Conservation (phyloP, 1,284 basidiomycete genomes). For the Vanrija sp. region DNA sequence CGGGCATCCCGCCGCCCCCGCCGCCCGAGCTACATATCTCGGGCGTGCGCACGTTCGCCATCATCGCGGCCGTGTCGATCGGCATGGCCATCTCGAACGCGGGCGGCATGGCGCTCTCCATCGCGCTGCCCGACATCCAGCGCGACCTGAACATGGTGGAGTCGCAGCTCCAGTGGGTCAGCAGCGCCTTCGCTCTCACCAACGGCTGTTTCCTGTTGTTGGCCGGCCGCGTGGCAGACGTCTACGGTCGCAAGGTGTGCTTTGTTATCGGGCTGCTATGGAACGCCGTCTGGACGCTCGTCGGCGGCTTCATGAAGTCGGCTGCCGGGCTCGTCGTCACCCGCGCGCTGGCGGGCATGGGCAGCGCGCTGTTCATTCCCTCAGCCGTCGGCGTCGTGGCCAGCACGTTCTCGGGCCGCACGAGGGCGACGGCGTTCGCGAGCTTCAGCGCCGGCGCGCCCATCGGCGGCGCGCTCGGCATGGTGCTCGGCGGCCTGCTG, state of each 20-base stretch:
- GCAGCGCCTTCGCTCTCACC: slow-evolving; percentile 54
- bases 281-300: slow-evolving; percentile 35
- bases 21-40: slow-evolving; percentile 1
- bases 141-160: slow-evolving; percentile 52
- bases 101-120: slow-evolving; percentile 42
- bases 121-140: slow-evolving; percentile 64
- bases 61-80: slow-evolving; percentile 7
- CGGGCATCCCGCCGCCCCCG: not conserved
- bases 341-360: slow-evolving; percentile 36
- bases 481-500: slow-evolving; percentile 64
- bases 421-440: slow-evolving; percentile 68
- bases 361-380: slow-evolving; percentile 25
- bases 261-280: slow-evolving; percentile 57
- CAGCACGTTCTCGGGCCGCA: slow-evolving; percentile 62
- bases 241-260: slow-evolving; percentile 63
- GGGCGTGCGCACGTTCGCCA: slow-evolving; percentile 9
- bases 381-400: slow-evolving; percentile 67
- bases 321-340: slow-evolving; percentile 34
- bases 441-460: slow-evolving; percentile 72
- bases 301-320: slow-evolving; percentile 43
- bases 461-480: slow-evolving; percentile 67
- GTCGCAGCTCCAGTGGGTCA: slow-evolving; percentile 61
- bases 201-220: slow-evolving; percentile 69
- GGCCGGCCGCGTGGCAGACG: slow-evolving; percentile 66
- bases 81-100: slow-evolving; percentile 17